phyloP scores from a whole-genome alignment of 148 eudicot genomes.

The Persicaria tinctoria region DNA sequence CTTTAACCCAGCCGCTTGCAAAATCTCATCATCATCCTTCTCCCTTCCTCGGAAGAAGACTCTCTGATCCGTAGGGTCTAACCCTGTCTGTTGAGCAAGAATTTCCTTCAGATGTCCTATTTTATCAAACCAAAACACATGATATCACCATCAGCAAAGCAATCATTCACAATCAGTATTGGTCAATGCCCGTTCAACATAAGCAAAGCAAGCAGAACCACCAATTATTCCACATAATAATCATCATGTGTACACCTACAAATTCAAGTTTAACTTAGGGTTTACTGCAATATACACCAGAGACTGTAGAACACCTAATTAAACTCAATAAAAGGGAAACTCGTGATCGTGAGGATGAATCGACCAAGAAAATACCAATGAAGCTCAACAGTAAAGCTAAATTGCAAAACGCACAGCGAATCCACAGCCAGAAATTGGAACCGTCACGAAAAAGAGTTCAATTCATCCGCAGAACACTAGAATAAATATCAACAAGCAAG shows the following conservation, averaged over 20 bases:
- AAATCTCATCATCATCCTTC: conserved; percentile 51
- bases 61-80: conserved; percentile 59
- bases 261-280: not conserved
- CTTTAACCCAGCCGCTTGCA: conserved; percentile 65
- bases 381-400: not conserved
- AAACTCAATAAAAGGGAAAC: not conserved
- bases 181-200: not conserved
- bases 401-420: not conserved
- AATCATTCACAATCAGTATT: not conserved
- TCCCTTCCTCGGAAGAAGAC: conserved; percentile 76
- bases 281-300: not conserved
- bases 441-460: not conserved
- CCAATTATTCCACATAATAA: not conserved
- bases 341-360: not conserved
- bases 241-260: no score
- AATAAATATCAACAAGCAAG: not conserved
- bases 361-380: no score
- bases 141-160: conserved; percentile 11
- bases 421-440: not conserved
- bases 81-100: conserved; percentile 42
- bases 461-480: not conserved
- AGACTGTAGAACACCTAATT: not conserved
- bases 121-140: conserved; percentile 7
- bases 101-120: conserved; percentile 63
- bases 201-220: not conserved